Conservation (phyloP, 176 grass and related monocot genomes). For the Oryza rufipogon region DNA sequence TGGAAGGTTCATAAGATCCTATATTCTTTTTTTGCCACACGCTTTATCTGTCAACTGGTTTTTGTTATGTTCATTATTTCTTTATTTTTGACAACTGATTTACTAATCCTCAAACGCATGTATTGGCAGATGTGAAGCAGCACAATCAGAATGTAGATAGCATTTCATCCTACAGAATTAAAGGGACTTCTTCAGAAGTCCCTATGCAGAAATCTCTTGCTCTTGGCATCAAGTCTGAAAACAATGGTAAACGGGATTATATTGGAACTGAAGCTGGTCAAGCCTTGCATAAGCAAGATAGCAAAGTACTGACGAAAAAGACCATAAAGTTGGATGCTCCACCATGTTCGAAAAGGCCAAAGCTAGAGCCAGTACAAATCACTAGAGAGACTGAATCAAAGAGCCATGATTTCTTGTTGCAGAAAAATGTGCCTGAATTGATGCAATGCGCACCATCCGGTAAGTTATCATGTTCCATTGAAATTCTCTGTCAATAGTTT, state of each 20-base stretch:
- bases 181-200: conserved; percentile 48
- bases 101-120: conserved; percentile 19
- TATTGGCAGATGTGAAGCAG: conserved; percentile 63
- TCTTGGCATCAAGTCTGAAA: conserved; percentile 62
- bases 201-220: conserved; percentile 57
- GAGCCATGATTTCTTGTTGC: conserved; percentile 45
- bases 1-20: conserved; percentile 2
- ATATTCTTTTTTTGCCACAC: background rate
- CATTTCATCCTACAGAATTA: conserved; percentile 54
- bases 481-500: background rate
- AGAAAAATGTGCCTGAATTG: conserved; percentile 55
- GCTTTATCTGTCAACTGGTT: background rate
- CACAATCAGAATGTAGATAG: conserved; percentile 59
- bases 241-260: conserved; percentile 52
- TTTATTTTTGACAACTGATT: conserved; percentile 11
- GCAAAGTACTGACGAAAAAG: conserved; percentile 59
- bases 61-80: conserved; percentile 17
- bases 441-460: conserved; percentile 46
- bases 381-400: conserved; percentile 48
- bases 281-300: conserved; percentile 67
- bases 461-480: conserved; percentile 35
- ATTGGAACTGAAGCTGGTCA: conserved; percentile 53
- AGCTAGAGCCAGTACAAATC: conserved; percentile 63
- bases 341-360: conserved; percentile 76
- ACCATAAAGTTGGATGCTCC: conserved; percentile 69